phyloP scores from a whole-genome alignment of 1,139 yeast species.

The Suhomyces kunorum region DNA sequence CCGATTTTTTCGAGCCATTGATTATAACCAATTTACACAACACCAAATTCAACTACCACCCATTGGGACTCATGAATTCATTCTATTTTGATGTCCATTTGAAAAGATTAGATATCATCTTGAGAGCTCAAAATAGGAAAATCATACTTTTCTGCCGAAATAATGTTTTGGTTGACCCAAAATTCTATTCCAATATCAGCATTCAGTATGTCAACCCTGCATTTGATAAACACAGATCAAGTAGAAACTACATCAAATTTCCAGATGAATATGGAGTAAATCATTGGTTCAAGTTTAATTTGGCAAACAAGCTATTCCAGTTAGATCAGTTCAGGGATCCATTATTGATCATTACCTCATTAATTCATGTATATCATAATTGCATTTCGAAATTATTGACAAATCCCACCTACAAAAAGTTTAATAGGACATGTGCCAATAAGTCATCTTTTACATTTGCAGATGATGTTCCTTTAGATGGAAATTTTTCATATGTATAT shows the following conservation, averaged over 20 bases:
- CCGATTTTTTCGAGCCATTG: slow-evolving; percentile 18
- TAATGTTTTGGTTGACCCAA: slow-evolving; percentile 12
- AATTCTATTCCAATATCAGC: slow-evolving; percentile 21
- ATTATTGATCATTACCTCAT: slow-evolving; percentile 5
- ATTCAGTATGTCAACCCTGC: slow-evolving; percentile 20
- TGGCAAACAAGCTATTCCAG: slow-evolving; percentile 9
- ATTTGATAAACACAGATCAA: slow-evolving; percentile 19
- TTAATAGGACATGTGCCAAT: slow-evolving; percentile 6
- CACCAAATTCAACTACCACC: slow-evolving; percentile 15
- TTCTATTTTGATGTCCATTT: slow-evolving; percentile 13
- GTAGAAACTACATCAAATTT: slow-evolving; percentile 17
- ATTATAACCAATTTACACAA: slow-evolving; percentile 14
- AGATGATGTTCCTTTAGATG: too few species aligned
- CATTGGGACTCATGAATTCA: slow-evolving; percentile 17
- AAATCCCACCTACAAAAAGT: slow-evolving; percentile 9
- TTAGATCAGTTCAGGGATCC: slow-evolving; percentile 8
- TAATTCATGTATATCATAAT: slow-evolving; percentile 8
- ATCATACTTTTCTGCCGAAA: slow-evolving; percentile 16
- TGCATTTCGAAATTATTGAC: slow-evolving; percentile 10
- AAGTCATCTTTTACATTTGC: slow-evolving; percentile 4
- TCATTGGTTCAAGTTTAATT: slow-evolving; percentile 17
- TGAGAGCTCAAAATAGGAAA: slow-evolving; percentile 8
- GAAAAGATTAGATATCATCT: slow-evolving; percentile 10
- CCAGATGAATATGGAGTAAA: slow-evolving; percentile 28
- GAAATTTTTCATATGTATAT: slow-evolving; percentile 1